A percentile compares a stretch with the other conserved stretches of the same genome.
Conservation (phyloP, 768 basidiomycete species). For the Suillus plorans region DNA sequence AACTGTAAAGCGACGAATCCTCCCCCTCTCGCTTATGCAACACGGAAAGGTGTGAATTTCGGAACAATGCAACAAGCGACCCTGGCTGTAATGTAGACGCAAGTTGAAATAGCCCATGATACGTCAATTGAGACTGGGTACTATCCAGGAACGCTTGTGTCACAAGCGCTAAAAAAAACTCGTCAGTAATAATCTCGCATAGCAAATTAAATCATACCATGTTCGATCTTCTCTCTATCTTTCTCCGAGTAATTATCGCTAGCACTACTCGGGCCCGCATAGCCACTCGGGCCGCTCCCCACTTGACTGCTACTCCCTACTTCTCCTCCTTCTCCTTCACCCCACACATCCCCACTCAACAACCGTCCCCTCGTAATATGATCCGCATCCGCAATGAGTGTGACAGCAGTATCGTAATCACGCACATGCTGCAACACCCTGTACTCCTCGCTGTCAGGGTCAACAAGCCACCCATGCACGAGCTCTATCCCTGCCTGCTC, state of each 20-base stretch:
- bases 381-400: slow-evolving; percentile 77
- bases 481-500: slow-evolving; percentile 77
- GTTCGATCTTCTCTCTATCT: slow-evolving; percentile 62
- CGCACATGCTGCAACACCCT: slow-evolving; percentile 47
- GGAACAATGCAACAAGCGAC: slow-evolving; percentile 83
- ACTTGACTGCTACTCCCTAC: slow-evolving; percentile 4
- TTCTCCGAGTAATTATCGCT: slow-evolving; percentile 43
- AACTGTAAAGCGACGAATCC: slow-evolving; percentile 63
- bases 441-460: slow-evolving; percentile 53
- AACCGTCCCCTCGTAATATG: slow-evolving; percentile 65
- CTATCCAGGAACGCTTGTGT: slow-evolving; percentile 68
- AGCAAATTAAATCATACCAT: slow-evolving; percentile 51
- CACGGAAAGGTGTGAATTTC: slow-evolving; percentile 87
- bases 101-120: slow-evolving; percentile 82
- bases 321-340: not conserved
- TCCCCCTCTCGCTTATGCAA: slow-evolving; percentile 59
- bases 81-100: slow-evolving; percentile 47
- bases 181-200: not conserved
- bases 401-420: slow-evolving; percentile 77
- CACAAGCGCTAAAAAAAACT: slow-evolving; percentile 50
- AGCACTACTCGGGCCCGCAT: slow-evolving; percentile 8
- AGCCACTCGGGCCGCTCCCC: slow-evolving; percentile 6
- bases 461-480: slow-evolving; percentile 78
- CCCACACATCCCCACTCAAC: slow-evolving; percentile 41
- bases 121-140: slow-evolving; percentile 82